Conservation (phyloP, 108 stramenopile species). For the Pseudonitzschia delicatissima region DNA sequence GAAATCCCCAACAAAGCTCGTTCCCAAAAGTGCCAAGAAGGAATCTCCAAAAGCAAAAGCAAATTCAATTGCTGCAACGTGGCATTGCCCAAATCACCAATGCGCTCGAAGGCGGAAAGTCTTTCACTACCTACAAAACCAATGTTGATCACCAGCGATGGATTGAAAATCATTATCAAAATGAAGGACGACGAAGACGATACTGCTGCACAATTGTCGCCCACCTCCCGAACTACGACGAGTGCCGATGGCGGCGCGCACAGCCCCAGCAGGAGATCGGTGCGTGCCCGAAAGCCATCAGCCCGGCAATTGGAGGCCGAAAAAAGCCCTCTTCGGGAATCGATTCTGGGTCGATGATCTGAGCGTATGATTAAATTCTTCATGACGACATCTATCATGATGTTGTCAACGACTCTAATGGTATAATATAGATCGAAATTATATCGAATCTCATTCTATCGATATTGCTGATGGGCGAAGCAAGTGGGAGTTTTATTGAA, state of each 20-base stretch:
- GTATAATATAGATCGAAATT: too few species aligned
- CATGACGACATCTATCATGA: not conserved
- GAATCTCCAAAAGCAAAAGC: not conserved
- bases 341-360: not conserved
- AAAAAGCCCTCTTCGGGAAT: constrained; percentile 4
- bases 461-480: too few species aligned
- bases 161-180: not conserved
- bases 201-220: not conserved
- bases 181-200: not conserved
- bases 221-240: not conserved
- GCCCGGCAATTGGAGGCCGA: constrained; percentile 4
- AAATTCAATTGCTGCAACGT: too few species aligned
- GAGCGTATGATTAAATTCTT: not conserved
- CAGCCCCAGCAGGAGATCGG: constrained; percentile 3
- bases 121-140: too few species aligned
- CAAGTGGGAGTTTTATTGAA: too few species aligned
- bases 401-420: too few species aligned
- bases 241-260: not conserved
- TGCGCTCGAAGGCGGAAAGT: too few species aligned
- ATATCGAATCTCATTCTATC: too few species aligned
- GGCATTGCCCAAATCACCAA: too few species aligned
- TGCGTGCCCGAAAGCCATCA: constrained; percentile 5
- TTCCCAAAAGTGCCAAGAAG: not conserved
- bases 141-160: not conserved
- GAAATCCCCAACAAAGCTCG: too few species aligned